Base-by-base conservation (phyloP, 495 filamentous ascomycete genomes). In the Penicillium desertorum region DNA sequence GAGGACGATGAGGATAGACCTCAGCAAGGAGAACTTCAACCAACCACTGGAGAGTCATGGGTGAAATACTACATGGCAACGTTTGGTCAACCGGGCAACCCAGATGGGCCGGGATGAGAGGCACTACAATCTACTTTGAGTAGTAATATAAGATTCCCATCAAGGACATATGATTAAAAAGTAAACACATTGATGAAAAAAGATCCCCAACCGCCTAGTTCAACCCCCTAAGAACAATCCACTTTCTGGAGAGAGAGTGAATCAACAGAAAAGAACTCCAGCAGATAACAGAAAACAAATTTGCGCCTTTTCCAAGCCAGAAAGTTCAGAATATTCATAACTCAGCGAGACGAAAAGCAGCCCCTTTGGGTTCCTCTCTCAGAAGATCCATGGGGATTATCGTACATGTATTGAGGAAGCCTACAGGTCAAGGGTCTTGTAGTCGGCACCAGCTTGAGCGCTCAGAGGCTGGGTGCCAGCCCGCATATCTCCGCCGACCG, bases 391-490 rank as follows among this genome's bases (percentile, higher is more conserved):
- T 60, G 54, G 45, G 43, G 43, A 39, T 61, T 69, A 69, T 67
- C 61, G 57, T 69, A 69, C 66, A 69, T 64, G 60, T 34, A 60
- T 60, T 42, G 64, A 56, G 53, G 34, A 58, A 54, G 45, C 50
- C 74, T 71, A 82, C 61, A 82, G 67, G 47, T 80, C 79, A 62
- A 79, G 65, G 36, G 67, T 72, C 62, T 77, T 80, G 68, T 68
- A 79, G 49, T 78, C 77, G 34, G 74, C 73, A 19, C 83, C 86
- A 34, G 64, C 58, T 45, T 87, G 83, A 16, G 79, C 79, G 60
- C 86, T 89, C 62, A 89, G 71, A 2, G 88, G 90, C 62, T 88
- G 82, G 45, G 85, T 79, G 36, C 74, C 76, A 23, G 76, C 72
- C 9, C 76, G 71, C 6, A 77, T 55, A 37, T 78, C 69, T 20